Percentiles rank a stretch among this genome's conserved stretches.
These are phyloP conservation scores for Mortierella sp. DNA, from an alignment of 371 early-diverging fungal species.

Conservation along the genomic window DNA sequence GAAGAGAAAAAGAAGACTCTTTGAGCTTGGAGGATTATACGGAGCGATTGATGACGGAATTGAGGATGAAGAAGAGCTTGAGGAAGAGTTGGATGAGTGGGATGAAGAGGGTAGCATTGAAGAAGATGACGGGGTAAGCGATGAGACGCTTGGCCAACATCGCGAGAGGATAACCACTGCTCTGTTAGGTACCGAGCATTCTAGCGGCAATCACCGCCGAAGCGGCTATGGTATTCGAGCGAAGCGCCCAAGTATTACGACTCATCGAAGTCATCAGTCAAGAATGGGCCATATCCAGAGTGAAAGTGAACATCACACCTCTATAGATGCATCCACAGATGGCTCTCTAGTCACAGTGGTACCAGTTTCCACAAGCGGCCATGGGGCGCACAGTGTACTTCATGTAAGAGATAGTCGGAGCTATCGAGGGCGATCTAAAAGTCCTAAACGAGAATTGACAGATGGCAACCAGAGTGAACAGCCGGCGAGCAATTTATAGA, in stretches of 20 bases:
- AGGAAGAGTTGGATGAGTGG: conserved; percentile 33
- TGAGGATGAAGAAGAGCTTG: conserved; percentile 39
- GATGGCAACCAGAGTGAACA: too few relatives aligned
- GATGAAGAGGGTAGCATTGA: conserved; percentile 38
- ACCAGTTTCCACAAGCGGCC: not conserved
- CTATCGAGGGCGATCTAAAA: not conserved
- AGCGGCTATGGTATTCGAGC: not conserved
- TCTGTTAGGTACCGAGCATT: not conserved
- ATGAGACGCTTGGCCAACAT: conserved; percentile 13
- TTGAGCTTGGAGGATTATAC: not conserved
- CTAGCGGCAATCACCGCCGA: not conserved
- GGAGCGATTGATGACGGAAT: conserved; percentile 6
- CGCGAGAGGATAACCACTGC: not conserved
- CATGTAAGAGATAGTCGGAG: not conserved
- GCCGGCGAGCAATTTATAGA: too few relatives aligned
- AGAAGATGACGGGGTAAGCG: conserved; percentile 20
- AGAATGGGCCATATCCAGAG: not conserved
- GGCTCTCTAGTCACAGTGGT: not conserved
- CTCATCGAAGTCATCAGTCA: not conserved
- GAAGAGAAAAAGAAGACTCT: conserved; percentile 7
- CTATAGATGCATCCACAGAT: not conserved
- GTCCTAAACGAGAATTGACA: not conserved
- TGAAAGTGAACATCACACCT: not conserved
- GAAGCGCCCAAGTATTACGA: not conserved
- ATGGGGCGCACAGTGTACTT: not conserved